Evolutionary conservation across 208 protist species (phyloP).

Genomic region (Willaertia magna): DNA sequence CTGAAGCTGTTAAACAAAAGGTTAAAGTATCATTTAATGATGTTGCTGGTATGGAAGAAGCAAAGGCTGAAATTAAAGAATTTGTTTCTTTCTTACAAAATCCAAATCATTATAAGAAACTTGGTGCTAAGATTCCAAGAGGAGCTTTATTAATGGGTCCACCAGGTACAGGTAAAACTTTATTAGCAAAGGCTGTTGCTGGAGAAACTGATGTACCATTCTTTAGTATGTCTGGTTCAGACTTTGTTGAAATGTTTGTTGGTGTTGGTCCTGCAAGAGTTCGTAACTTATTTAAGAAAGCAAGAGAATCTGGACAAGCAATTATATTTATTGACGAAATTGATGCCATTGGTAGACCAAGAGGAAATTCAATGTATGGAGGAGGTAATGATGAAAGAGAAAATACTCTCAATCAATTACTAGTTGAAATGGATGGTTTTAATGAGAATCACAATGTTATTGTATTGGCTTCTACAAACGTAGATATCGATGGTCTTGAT

Average conservation of each 20-base stretch:
- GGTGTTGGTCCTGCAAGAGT: conserved; percentile 52
- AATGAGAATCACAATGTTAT: conserved; percentile 76
- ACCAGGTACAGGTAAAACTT: conserved; percentile 4
- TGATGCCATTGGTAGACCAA: conserved; percentile 58
- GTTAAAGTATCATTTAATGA: conserved; percentile 56
- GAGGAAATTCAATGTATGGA: conserved; percentile 46
- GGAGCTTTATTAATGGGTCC: conserved; percentile 71
- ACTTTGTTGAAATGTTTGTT: conserved; percentile 65
- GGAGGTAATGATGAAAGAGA: conserved; percentile 73
- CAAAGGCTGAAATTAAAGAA: conserved; percentile 92
- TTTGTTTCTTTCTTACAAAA: conserved; percentile 96
- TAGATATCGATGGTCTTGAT: conserved; percentile 78
- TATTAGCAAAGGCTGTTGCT: conserved; percentile 66
- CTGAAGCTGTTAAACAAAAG: neutral
- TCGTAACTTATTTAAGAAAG: conserved; percentile 47
- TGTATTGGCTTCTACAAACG: conserved; percentile 93
- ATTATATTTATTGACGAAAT: conserved; percentile 83
- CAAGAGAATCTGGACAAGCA: conserved; percentile 42
- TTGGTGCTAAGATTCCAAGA: conserved; percentile 91
- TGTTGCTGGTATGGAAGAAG: conserved; percentile 90
- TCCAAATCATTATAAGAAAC: conserved; percentile 81
- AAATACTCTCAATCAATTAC: conserved; percentile 92
- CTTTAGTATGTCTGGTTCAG: conserved; percentile 44
- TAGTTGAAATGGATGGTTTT: conserved; percentile 96
- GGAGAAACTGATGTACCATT: conserved; percentile 72